Evolutionary conservation across 805 yeast species (phyloP).

Genomic region (Teunomyces tritomae): DNA sequence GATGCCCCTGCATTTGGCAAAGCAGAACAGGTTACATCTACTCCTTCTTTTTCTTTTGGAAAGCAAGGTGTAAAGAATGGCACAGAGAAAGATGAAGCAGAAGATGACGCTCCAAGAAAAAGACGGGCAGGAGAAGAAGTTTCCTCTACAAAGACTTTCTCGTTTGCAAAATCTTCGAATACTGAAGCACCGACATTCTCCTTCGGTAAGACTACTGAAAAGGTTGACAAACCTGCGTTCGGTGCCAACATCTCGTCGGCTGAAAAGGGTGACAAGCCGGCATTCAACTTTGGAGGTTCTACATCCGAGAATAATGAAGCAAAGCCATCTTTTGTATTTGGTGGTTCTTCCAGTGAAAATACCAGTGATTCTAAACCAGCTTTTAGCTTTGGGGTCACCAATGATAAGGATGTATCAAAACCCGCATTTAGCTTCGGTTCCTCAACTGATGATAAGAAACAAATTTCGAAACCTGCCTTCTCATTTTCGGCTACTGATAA

Average conservation of each 20-base stretch:
- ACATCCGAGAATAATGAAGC: slow-evolving; percentile 2
- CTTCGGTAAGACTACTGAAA: slow-evolving; percentile 13
- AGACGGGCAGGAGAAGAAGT: neutral
- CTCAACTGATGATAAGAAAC: neutral
- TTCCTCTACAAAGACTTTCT: slow-evolving; percentile 12
- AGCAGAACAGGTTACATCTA: neutral
- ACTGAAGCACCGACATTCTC: slow-evolving; percentile 9
- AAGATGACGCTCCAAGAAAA: neutral
- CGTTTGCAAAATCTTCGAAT: slow-evolving; percentile 13
- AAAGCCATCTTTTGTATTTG: neutral
- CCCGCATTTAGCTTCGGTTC: neutral
- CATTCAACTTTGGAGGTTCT: slow-evolving; percentile 7
- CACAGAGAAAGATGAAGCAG: neutral
- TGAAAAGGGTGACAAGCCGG: neutral
- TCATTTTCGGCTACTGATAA: neutral
- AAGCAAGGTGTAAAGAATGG: neutral
- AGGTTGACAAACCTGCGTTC: neutral
- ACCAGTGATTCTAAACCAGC: slow-evolving; percentile 5
- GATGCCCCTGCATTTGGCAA: neutral
- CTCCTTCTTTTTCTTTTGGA: neutral
- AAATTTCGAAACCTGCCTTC: neutral
- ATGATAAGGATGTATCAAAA: neutral
- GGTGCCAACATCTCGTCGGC: neutral
- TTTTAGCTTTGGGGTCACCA: slow-evolving; percentile 10
- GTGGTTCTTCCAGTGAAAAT: neutral